Evolutionary conservation across 495 filamentous ascomycete species (phyloP), one percentile per base, ranked within the genome.

Genomic region (Xylaria palmicola): DNA sequence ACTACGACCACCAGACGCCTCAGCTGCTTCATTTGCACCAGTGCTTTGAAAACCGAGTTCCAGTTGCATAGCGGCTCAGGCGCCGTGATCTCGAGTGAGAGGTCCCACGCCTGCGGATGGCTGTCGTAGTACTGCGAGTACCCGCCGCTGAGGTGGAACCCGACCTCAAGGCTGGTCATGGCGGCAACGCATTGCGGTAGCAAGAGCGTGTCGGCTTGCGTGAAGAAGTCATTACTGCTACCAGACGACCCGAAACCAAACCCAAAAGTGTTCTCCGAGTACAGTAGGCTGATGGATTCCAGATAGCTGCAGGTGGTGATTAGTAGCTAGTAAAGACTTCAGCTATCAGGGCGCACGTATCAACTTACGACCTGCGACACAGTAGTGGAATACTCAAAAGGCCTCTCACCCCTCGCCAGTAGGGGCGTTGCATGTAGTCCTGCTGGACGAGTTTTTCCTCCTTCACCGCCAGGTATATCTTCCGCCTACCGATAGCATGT

Each of bases 101-200:
- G 0, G 40, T 61, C 59, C 59, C 59, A 61, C 8, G 50, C 59
- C 34, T 61, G 59, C 27, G 27, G 59, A n/a, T 54, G 49, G 20
- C 32, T 37, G 32, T 61, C 59, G 59, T 61, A 61, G 8, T 48
- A 61, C 17, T 61, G 59, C 49, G 59, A 61, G 22, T 55, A 55
- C 40, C 59, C 59, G 39, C 59, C 59, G 50, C 59, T 61, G 6
- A 61, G 50, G n/a, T 61, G 59, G 17, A 61, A 61, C 10, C 59
- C 59, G 48, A 61, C 40, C 6, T 61, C 59, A 6, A 61, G 59
- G 50, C 59, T 61, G 59, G 59, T 55, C 40, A 61, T 61, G 30
- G 50, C 59, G 27, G 39, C 49, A 39, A 48, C 20, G 32, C 59
- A 61, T 32, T 61, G 59, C 15, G 59, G 59, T 40, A 61, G 50